Conservation (phyloP, 257 asterid genomes). For the Apocynum venetum region DNA sequence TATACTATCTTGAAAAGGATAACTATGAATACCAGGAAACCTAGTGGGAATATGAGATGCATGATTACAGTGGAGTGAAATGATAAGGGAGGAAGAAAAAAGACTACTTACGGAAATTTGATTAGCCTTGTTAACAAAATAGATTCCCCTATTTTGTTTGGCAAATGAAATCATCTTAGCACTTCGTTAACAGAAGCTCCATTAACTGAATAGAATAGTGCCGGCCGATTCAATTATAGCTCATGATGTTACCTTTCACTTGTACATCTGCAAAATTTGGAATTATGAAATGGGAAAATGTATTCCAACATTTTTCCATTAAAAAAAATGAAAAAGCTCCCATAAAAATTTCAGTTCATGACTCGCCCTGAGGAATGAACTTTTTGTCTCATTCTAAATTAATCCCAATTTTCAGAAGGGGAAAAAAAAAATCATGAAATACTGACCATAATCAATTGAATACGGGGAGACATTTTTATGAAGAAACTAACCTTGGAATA, state of each 20-base stretch:
- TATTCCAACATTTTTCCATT: too few species aligned
- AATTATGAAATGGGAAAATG: too few species aligned
- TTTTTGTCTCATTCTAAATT: constrained; percentile 11
- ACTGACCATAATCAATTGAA: neutral
- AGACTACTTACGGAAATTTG: neutral
- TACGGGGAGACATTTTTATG: neutral
- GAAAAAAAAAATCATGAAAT: neutral
- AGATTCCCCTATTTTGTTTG: too few species aligned
- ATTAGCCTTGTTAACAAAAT: too few species aligned
- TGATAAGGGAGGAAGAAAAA: neutral
- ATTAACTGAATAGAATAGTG: neutral
- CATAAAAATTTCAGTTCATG: too few species aligned
- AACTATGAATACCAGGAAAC: neutral
- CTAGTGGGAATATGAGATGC: constrained; percentile 1
- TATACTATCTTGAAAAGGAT: too few species aligned
- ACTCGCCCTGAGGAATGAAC: too few species aligned
- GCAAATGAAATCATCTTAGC: neutral
- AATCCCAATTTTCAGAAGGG: neutral
- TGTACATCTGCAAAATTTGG: too few species aligned
- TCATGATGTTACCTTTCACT: too few species aligned
- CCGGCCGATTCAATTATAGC: neutral
- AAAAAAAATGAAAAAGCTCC: too few species aligned
- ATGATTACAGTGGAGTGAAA: constrained; percentile 4
- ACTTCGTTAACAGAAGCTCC: neutral
- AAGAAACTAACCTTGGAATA: too few species aligned